These are phyloP conservation scores for Eurotiales sp. DNA, from an alignment of 2,329 filamentous ascomycete genomes.

Conservation along the genomic window DNA sequence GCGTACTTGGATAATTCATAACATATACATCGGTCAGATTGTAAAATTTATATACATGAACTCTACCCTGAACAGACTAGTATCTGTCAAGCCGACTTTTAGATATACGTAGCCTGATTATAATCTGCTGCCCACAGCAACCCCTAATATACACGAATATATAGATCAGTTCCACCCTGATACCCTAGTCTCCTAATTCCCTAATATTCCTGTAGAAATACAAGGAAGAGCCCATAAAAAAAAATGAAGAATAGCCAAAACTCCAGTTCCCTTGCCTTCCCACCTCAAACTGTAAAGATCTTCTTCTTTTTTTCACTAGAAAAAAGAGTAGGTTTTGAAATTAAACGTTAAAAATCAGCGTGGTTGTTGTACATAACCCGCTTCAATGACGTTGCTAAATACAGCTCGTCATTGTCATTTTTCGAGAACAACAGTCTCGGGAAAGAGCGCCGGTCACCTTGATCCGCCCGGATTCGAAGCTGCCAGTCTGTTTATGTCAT, in stretches of 20 bases:
- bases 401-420: no score
- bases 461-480: slow-evolving; percentile 1
- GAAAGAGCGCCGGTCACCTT: no score
- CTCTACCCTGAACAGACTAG: no score
- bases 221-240: not conserved
- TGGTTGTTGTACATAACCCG: not conserved
- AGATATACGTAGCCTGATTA: not conserved
- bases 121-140: not conserved
- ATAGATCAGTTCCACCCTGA: not conserved
- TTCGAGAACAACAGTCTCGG: not conserved
- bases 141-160: not conserved
- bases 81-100: no score
- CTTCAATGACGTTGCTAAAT: not conserved
- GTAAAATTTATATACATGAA: no score
- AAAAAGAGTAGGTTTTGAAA: not conserved
- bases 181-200: not conserved
- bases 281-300: not conserved
- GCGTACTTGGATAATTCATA: no score
- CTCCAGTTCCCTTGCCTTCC: not conserved
- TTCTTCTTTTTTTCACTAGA: not conserved
- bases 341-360: not conserved
- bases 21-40: no score
- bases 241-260: not conserved
- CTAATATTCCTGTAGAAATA: not conserved
- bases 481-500: slow-evolving; percentile 5